Conservation (phyloP, 192 early-diverging fungal genomes). For the Umbelopsis sp. region DNA sequence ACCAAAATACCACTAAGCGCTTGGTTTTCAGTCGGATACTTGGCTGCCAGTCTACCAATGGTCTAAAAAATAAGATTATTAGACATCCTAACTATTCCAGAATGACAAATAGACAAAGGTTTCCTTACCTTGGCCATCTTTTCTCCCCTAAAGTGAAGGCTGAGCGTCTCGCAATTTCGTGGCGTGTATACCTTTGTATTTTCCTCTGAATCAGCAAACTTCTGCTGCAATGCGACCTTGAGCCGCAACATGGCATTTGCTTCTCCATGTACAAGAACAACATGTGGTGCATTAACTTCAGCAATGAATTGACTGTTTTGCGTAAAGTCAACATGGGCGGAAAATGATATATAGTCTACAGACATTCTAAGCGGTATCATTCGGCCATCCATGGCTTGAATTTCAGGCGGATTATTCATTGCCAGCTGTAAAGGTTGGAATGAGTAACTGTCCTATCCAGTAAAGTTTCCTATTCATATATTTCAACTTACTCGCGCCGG, state of each 20-base stretch:
- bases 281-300: constrained; percentile 87
- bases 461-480: not conserved
- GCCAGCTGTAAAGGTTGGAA: constrained; percentile 38
- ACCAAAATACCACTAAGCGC: constrained; percentile 81
- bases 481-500: constrained; percentile 68
- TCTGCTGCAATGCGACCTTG: constrained; percentile 81
- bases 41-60: constrained; percentile 82
- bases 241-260: constrained; percentile 91
- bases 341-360: constrained; percentile 95
- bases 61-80: constrained; percentile 43
- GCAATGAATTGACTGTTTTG: constrained; percentile 98
- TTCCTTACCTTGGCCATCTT: constrained; percentile 83
- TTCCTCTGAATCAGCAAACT: constrained; percentile 78
- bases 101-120: not conserved
- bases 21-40: constrained; percentile 69
- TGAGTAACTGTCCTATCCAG: not conserved
- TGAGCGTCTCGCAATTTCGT: constrained; percentile 85
- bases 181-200: constrained; percentile 87
- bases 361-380: constrained; percentile 80
- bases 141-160: constrained; percentile 92
- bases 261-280: constrained; percentile 96
- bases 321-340: constrained; percentile 95
- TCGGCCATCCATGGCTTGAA: constrained; percentile 77
- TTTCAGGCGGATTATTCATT: constrained; percentile 85
- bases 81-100: not conserved